Evolutionary conservation across 345 rosid genomes (phyloP).

Genomic region (Bretschneidera sinensis): DNA sequence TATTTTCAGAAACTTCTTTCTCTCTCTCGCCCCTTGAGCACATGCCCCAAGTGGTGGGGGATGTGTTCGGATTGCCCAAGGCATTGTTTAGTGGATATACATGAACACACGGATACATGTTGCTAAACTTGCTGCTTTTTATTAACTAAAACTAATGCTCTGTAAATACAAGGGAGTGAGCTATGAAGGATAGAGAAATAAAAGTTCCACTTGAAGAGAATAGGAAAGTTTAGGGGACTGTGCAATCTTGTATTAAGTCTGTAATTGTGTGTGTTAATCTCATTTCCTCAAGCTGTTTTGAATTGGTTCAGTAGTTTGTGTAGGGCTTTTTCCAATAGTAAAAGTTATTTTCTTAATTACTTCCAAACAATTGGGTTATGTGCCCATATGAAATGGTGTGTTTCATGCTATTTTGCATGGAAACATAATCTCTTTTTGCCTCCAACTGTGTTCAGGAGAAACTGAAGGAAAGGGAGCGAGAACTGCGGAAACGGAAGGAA

Average conservation of each 20-base stretch:
- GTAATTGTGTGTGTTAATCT: no score
- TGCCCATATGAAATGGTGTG: background rate
- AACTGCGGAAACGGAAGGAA: constrained; percentile 84
- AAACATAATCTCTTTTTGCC: background rate
- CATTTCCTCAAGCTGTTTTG: no score
- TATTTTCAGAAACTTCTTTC: background rate
- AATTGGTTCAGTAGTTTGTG: background rate
- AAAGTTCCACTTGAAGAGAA: no score
- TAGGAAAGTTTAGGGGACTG: no score
- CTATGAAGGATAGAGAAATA: no score
- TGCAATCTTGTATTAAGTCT: no score
- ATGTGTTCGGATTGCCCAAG: background rate
- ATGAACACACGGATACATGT: no score
- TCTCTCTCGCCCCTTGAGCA: no score
- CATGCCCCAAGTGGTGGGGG: no score
- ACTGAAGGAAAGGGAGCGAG: constrained; percentile 86
- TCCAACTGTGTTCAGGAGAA: constrained; percentile 45
- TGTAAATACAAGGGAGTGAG: no score
- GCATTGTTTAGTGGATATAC: background rate
- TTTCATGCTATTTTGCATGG: background rate
- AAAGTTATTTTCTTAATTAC: background rate
- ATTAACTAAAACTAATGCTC: no score
- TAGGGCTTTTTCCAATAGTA: background rate
- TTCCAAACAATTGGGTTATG: background rate
- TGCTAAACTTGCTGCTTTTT: no score